Percentiles rank a stretch among this genome's conserved stretches.
Conservation (phyloP, 75 land plant genomes). For the Picea sitchensis region DNA sequence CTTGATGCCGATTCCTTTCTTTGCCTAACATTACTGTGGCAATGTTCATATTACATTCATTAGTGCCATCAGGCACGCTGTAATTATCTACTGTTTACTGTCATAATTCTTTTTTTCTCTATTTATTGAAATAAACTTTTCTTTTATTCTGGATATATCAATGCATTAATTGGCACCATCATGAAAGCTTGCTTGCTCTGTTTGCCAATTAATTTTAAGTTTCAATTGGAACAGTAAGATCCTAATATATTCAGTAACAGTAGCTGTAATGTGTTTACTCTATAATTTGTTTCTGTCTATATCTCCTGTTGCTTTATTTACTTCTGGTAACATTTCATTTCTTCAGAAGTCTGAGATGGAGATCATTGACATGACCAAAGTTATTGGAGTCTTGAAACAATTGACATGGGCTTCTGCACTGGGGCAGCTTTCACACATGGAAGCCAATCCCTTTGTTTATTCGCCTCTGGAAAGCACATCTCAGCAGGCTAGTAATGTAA, state of each 20-base stretch:
- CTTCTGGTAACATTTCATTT: not conserved
- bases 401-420: constrained; percentile 30
- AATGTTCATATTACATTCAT: no score
- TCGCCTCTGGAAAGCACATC: not conserved
- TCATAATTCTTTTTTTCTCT: no score
- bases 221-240: not conserved
- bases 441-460: not conserved
- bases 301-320: no score
- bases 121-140: no score
- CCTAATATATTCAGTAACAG: not conserved
- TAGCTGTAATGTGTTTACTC: not conserved
- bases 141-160: no score
- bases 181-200: not conserved
- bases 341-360: constrained; percentile 12
- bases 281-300: no score
- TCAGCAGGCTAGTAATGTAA: constrained; percentile 10
- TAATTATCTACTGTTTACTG: no score
- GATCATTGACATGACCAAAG: constrained; percentile 19
- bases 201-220: not conserved
- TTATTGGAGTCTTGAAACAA: constrained; percentile 18
- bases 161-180: not conserved
- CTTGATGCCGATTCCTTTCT: no score
- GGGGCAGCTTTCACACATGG: constrained; percentile 20
- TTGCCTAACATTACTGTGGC: no score
- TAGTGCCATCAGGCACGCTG: no score